Percentiles rank a stretch among this genome's conserved stretches.
Conservation (phyloP, 139 green algal species). For the Tetraselmis chui region DNA sequence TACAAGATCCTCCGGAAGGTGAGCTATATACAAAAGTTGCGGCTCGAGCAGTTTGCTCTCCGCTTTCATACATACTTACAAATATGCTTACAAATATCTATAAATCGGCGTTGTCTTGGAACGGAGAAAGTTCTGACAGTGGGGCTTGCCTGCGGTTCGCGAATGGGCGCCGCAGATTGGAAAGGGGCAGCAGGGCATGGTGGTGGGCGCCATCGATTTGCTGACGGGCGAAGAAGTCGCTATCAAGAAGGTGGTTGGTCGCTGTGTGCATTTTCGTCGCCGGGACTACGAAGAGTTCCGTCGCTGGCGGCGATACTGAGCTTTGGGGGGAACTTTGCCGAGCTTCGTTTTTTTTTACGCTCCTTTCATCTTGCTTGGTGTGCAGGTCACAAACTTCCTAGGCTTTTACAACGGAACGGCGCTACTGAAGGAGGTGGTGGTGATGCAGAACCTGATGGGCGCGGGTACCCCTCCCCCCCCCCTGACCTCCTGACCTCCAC, state of each 20-base stretch:
- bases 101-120: neutral
- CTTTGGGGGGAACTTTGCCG: too few species aligned
- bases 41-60: neutral
- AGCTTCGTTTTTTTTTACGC: too few species aligned
- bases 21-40: neutral
- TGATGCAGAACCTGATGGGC: neutral
- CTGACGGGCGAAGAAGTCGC: neutral
- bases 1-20: neutral
- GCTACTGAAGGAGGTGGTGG: neutral
- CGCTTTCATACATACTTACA: neutral
- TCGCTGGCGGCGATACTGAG: too few species aligned
- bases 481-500: neutral
- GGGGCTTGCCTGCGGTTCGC: neutral
- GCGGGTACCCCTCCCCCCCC: neutral
- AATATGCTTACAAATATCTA: neutral
- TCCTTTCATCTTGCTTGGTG: too few species aligned
- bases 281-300: too few species aligned
- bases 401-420: neutral
- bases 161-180: neutral
- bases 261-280: too few species aligned
- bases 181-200: neutral
- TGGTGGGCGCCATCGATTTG: neutral
- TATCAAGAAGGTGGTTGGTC: neutral
- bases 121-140: neutral
- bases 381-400: neutral